Evolutionary conservation across 345 rosid species (phyloP).

Genomic region (Eucalyptus melliodora): DNA sequence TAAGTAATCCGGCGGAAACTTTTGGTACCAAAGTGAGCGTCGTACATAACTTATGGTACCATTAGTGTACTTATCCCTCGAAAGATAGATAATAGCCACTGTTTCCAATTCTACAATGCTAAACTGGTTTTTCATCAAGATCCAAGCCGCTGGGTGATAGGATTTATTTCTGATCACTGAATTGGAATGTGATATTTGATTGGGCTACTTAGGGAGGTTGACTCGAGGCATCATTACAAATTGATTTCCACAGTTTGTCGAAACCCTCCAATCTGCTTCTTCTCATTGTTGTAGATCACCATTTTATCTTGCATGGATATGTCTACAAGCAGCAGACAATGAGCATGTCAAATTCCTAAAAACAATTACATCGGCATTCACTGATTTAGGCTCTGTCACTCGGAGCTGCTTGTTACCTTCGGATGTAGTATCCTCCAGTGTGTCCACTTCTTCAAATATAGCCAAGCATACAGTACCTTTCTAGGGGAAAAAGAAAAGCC

Average conservation of each 20-base stretch:
- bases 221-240: no score
- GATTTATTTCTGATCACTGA: no score
- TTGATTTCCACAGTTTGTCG: constrained; percentile 16
- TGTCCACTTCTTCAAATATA: constrained; percentile 42
- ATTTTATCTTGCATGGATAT: constrained; percentile 33
- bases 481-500: constrained; percentile 8
- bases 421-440: neutral
- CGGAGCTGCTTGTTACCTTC: constrained; percentile 27
- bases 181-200: no score
- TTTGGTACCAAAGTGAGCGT: no score
- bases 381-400: neutral
- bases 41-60: no score
- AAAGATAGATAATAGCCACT: no score
- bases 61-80: no score
- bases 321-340: neutral
- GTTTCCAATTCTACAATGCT: no score
- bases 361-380: neutral
- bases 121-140: no score
- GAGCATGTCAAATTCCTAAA: neutral
- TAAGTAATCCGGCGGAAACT: no score
- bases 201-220: no score
- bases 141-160: no score
- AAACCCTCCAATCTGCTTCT: constrained; percentile 49
- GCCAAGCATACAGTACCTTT: constrained; percentile 55
- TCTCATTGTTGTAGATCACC: constrained; percentile 72